These are phyloP conservation scores for Bipolaris oryzae DNA, from an alignment of 2,329 filamentous ascomycete genomes.

Conservation along the genomic window DNA sequence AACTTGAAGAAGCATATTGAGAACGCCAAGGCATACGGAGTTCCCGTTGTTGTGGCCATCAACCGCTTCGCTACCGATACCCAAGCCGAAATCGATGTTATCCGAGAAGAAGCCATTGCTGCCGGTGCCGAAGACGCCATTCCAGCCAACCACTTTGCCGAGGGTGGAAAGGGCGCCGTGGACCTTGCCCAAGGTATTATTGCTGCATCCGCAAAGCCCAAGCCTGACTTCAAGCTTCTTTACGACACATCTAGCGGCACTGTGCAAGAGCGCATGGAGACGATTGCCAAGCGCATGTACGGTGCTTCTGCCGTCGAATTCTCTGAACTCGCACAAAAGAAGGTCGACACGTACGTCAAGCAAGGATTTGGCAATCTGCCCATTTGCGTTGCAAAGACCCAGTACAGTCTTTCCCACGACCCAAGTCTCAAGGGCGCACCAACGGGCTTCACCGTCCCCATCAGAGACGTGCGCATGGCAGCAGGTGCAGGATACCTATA, in stretches of 20 bases:
- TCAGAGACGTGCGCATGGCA: constrained; percentile 90
- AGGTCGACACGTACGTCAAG: constrained; percentile 91
- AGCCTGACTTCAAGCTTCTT: constrained; percentile 77
- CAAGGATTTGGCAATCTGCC: constrained; percentile 93
- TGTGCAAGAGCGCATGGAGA: constrained; percentile 87
- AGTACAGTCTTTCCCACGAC: constrained; percentile 95
- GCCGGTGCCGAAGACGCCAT: constrained; percentile 95
- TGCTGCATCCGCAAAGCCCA: constrained; percentile 79
- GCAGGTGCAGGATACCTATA: constrained; percentile 84
- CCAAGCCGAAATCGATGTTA: constrained; percentile 84
- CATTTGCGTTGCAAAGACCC: constrained; percentile 97
- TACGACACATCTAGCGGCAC: constrained; percentile 73
- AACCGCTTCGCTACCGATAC: constrained; percentile 97
- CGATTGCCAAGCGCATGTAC: constrained; percentile 92
- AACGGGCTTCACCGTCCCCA: constrained; percentile 90
- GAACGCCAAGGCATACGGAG: constrained; percentile 86
- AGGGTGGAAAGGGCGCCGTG: constrained; percentile 88
- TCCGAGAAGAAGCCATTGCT: constrained; percentile 87
- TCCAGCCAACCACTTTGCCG: constrained; percentile 93
- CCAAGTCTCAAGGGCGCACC: constrained; percentile 93
- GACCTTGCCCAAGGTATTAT: constrained; percentile 89
- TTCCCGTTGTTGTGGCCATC: constrained; percentile 95
- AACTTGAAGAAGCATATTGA: constrained; percentile 95
- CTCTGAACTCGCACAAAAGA: constrained; percentile 91
- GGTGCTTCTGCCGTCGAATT: constrained; percentile 89